Evolutionary conservation across 2,329 filamentous ascomycete species (phyloP), one percentile per base, ranked within the genome.

Genomic region (Calonectria fujianensis): DNA sequence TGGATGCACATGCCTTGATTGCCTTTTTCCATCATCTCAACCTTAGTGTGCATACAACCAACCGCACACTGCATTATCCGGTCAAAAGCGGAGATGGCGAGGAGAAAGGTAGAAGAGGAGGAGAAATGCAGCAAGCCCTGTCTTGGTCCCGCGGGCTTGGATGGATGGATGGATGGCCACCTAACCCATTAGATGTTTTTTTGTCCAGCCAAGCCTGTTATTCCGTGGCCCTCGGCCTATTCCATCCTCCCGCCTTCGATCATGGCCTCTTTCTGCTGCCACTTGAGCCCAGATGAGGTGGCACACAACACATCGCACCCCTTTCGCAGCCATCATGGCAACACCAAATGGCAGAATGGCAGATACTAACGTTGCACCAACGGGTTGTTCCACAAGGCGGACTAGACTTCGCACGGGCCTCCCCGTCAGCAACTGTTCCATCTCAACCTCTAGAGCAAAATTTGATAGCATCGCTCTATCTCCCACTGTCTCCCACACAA

Each of bases 371-470:
- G 71, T 73, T 73, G 57, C 65, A 73, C 67, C 66, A 65, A 75
- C 37, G 54, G 64, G 64, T 35, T 67, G 65, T 73, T 64, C 72
- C 73, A 51, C 48, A 37, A 39, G 20, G 45, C 37, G 18, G 54
- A 31, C 41, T 39, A 72, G 57, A 66, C 69, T 51, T 73, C 52
- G 75, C 73, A 76, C 69, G 74, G 72, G 66, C 75, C 68, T 64
- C 70, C 54, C 50, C 57, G 71, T 50, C 71, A 64, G 52, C 71
- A 73, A 57, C 66, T 64, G 70, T 72, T 74, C 70, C 74, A 72
- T 50, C 73, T 69, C 45, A 63, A 16, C 69, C 48, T 14, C 37
- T 13, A 48, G n/a, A 10, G 37, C 66, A 59, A 74, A 18, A 50
- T n/a, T 45, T 50, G 24, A 24, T 24, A 24, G 14, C 41, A 29